Evolutionary conservation across 306 rosid genomes (phyloP).

Genomic region (Astragalus glycyphyllos): DNA sequence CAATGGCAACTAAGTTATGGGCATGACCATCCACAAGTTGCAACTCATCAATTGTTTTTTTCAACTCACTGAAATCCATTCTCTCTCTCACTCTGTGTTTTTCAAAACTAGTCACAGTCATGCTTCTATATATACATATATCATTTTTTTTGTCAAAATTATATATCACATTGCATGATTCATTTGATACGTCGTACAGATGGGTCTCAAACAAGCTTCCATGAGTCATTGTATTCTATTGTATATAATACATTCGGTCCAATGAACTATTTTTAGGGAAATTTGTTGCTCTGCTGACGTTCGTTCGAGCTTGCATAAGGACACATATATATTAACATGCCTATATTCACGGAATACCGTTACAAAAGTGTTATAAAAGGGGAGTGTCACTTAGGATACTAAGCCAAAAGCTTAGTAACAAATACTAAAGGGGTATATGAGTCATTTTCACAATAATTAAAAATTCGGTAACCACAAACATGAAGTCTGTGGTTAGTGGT

Average conservation of each 20-base stretch:
- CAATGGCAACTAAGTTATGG: conserved; percentile 74
- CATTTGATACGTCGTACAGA: not conserved
- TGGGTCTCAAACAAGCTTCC: not conserved
- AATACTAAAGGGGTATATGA: no score
- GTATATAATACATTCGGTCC: not conserved
- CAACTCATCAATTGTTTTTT: conserved; percentile 60
- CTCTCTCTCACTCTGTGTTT: not conserved
- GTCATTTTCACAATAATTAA: no score
- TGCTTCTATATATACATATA: no score
- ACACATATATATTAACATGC: not conserved
- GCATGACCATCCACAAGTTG: conserved; percentile 89
- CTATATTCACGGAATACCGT: no score
- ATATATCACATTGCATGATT: not conserved
- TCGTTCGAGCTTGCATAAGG: not conserved
- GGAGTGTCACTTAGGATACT: no score
- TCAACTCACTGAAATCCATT: conserved; percentile 78
- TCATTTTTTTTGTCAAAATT: no score
- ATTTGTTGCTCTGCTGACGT: not conserved
- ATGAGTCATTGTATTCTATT: not conserved
- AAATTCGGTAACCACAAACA: no score
- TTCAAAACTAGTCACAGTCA: not conserved
- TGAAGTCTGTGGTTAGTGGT: no score
- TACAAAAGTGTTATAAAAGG: no score
- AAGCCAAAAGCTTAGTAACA: no score
- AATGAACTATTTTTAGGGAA: not conserved